Evolutionary conservation across 768 basidiomycete species (phyloP), one percentile per base, ranked within the genome.

Genomic region (Sistotremastrum niveocremeum): DNA sequence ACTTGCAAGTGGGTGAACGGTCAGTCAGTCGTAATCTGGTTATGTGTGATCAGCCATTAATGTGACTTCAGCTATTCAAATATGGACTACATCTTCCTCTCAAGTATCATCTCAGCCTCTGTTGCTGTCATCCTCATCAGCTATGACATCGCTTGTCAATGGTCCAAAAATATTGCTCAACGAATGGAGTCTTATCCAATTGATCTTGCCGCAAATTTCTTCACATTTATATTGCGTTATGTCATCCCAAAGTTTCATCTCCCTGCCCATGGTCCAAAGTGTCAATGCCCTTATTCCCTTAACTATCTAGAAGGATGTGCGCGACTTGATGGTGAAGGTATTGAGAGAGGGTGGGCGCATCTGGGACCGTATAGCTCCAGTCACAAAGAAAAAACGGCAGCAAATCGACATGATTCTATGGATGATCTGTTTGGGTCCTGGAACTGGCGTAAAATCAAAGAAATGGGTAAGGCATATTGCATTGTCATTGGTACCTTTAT

Each of bases 1-100:
- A 60, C 45, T 42, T 59, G 9, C 59, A 57, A 36, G 51, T 49
- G 11, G 58, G 58, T 0, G 58, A 60, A 51, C 34, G 48, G 58
- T 59, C 40, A 4, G 51, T 53, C 43, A n/a, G 40, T 34, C 8
- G n/a, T 37, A 35, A 8, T 7, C 31, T 32, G 10, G 7, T 30
- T 32, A 9, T 7, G 40, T 41, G 10, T 7, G 12, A 20, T 30
- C 7, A 30, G 12, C 20, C 10, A 41, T 20, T 41, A 7, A 30
- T 11, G 44, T 7, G 10, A 10, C 7, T 10, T 10, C 40, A 41
- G 40, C 10, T 41, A 41, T 30, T 41, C 12, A n/a, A 41, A 41
- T 20, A 41, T 41, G 40, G 40, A 41, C 20, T 41, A 41, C 31
- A 30, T 20, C 7, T 7, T 41, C 7, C 31, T 41, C 10, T 41